phyloP scores from a whole-genome alignment of 177 flowering plant genomes.

The Vitis hybrid region DNA sequence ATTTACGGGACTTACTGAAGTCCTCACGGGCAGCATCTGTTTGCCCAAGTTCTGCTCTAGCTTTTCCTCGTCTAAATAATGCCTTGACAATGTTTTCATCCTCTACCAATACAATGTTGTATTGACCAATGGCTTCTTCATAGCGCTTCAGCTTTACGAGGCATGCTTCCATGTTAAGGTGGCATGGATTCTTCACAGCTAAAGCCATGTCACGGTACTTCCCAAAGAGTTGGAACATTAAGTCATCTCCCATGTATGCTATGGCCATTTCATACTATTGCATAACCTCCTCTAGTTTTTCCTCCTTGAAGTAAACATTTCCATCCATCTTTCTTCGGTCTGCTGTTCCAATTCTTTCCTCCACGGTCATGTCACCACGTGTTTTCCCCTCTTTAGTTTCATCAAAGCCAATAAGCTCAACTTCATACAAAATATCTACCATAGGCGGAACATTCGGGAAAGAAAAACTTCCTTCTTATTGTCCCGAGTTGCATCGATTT shows the following conservation, averaged over 20 bases:
- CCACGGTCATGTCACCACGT: constrained; percentile 92
- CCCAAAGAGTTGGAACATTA: constrained; percentile 96
- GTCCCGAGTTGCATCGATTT: too few relatives aligned
- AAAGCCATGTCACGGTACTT: constrained; percentile 92
- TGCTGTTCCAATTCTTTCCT: constrained; percentile 91
- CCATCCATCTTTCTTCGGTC: constrained; percentile 94
- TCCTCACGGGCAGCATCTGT: constrained; percentile 92
- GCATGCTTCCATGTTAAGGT: constrained; percentile 91
- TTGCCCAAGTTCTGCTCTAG: constrained; percentile 95
- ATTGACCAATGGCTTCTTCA: constrained; percentile 88
- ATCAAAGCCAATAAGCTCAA: constrained; percentile 94
- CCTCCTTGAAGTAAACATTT: constrained; percentile 79
- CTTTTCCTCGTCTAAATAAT: constrained; percentile 90
- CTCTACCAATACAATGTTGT: constrained; percentile 75
- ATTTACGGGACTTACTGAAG: constrained; percentile 81
- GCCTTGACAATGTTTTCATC: constrained; percentile 92
- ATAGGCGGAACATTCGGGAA: constrained; percentile 96
- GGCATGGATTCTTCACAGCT: constrained; percentile 97
- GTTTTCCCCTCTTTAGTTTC: constrained; percentile 91
- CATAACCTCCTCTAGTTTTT: constrained; percentile 94
- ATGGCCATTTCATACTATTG: constrained; percentile 99
- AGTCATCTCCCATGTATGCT: constrained; percentile 97
- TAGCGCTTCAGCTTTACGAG: constrained; percentile 82
- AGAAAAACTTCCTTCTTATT: constrained; percentile 88
- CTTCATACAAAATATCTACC: constrained; percentile 90